Base-by-base conservation (phyloP, 306 rosid genomes). In the Hippophae tibetana region DNA sequence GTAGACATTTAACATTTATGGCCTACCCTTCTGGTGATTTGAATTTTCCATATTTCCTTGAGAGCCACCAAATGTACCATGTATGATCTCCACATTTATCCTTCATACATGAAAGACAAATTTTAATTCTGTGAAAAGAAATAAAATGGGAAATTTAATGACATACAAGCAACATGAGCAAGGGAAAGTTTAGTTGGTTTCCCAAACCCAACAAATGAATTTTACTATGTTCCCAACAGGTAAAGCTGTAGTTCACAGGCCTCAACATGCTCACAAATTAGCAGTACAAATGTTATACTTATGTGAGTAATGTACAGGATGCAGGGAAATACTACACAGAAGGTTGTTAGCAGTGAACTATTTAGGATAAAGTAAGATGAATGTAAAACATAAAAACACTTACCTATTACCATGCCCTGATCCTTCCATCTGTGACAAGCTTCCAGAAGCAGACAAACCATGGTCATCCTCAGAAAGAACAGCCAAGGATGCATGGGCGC, bases 401-500 rank as follows among this genome's bases (percentile, higher is more conserved):
- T 54, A 85, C 99, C 93, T 83, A 67, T 77, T 83, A 72, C 77
- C 69, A 43, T 75, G 79, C 57, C 81, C 94, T 3, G 74, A 42
- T 74, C 83, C 82, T 57, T 85, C 96, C 58, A 49, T 66, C 56
- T 78, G 86, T 54, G 79, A 74, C 5, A 47, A 81, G 58, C 74
- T 76, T 59, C 84, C 87, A 40, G 94, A 73, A 60, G 75, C 54
- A 76, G 81, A 65, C 42, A 62, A 52, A 64, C 68, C 78, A 61
- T 59, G 72, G 57, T 84, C 38, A 2, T 31, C 95, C 78, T 74
- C 89, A 1, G 97, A 80, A 72, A 93, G 65, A 69, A 63, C 84
- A 43, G 80, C 81, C 72, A 93, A 82, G 57, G 95, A 83, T 61
- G 99, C 97, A 62, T 93, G 99, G 56, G 99, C 95, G 77, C 95